Evolutionary conservation across 352 stramenopile species (phyloP).

Genomic region (Blastocystis sp.): DNA sequence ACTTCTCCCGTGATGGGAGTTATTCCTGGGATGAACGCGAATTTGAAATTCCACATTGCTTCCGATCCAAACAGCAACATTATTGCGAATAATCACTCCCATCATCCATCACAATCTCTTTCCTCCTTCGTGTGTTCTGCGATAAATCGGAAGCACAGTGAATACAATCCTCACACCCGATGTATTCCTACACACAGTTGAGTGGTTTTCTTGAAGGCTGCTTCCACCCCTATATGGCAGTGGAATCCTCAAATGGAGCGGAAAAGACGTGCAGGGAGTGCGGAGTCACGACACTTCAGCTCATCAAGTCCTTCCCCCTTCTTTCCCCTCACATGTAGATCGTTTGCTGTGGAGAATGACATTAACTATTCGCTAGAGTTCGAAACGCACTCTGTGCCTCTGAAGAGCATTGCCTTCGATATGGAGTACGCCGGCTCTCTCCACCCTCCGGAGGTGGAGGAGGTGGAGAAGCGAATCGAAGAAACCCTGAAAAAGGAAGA

Average conservation of each 20-base stretch:
- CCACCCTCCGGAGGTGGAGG: background rate
- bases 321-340: slow-evolving; percentile 1
- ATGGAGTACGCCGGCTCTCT: slow-evolving; percentile 9
- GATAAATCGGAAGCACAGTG: too few relatives aligned
- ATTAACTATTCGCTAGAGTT: slow-evolving; percentile 37
- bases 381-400: slow-evolving; percentile 19
- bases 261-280: slow-evolving; percentile 41
- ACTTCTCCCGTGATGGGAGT: too few relatives aligned
- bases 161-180: background rate
- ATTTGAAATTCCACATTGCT: too few relatives aligned
- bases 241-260: slow-evolving; percentile 41
- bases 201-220: background rate
- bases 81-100: too few relatives aligned
- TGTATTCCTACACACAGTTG: slow-evolving; percentile 39
- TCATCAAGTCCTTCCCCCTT: slow-evolving; percentile 2
- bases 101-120: too few relatives aligned
- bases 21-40: too few relatives aligned
- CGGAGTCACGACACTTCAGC: slow-evolving; percentile 26
- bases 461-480: slow-evolving; percentile 17
- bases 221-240: slow-evolving; percentile 20
- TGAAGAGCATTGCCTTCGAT: slow-evolving; percentile 24
- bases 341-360: slow-evolving; percentile 24
- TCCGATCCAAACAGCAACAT: too few relatives aligned
- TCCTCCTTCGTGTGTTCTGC: too few relatives aligned
- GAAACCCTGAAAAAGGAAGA: slow-evolving; percentile 3